Percentiles rank a stretch among this genome's conserved stretches.
Evolutionary conservation across 192 early-diverging fungal genomes (phyloP).

Genomic region (Gigaspora rosea): DNA sequence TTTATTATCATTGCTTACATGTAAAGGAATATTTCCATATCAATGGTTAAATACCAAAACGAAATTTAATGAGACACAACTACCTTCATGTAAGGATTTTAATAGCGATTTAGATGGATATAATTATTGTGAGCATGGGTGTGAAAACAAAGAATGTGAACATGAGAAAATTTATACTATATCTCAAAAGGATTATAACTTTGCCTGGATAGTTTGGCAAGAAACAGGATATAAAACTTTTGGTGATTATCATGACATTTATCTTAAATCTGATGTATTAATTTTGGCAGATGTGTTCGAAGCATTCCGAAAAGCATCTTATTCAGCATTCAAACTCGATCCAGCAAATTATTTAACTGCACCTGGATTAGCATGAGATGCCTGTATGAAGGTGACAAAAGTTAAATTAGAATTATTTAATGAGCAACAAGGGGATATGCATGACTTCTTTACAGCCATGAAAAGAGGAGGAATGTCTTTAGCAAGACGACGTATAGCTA

Average conservation of each 20-base stretch:
- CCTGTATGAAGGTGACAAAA: background rate
- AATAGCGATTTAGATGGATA: background rate
- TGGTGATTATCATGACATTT: constrained; percentile 21
- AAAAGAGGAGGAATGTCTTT: constrained; percentile 19
- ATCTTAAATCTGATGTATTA: constrained; percentile 20
- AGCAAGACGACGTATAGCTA: background rate
- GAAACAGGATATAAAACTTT: background rate
- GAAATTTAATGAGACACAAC: background rate
- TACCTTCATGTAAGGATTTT: background rate
- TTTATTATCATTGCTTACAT: constrained; percentile 9
- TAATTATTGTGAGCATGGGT: constrained; percentile 7
- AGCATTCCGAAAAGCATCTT: constrained; percentile 24
- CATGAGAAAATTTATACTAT: constrained; percentile 21
- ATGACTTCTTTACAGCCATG: background rate
- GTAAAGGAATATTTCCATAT: constrained; percentile 1
- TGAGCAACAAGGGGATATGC: constrained; percentile 22
- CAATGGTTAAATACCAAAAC: background rate
- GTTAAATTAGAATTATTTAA: constrained; percentile 20
- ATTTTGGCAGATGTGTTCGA: constrained; percentile 23
- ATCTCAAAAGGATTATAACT: background rate
- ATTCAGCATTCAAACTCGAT: constrained; percentile 26
- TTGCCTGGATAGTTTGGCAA: background rate
- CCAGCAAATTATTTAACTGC: constrained; percentile 30
- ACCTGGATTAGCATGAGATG: constrained; percentile 14
- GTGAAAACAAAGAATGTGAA: constrained; percentile 22